Evolutionary conservation across 805 yeast genomes (phyloP).

Genomic region (Wickerhamiella bombiphila): DNA sequence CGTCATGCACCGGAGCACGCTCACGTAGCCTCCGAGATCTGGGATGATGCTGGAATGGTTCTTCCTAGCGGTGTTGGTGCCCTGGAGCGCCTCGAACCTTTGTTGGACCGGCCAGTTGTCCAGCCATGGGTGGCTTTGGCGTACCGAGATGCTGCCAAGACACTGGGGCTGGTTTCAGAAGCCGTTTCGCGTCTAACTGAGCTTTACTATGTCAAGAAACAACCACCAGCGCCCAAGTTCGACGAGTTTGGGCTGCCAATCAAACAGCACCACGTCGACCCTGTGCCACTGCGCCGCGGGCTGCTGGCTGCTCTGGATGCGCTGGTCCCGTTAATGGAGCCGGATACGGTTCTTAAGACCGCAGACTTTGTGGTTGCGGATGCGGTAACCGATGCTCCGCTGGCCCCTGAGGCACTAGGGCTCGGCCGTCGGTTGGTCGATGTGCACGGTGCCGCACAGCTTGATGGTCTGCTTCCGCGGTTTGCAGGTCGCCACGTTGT

Average conservation of each 20-base stretch:
- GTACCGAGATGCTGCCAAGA: conserved; percentile 30
- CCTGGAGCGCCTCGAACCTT: conserved; percentile 35
- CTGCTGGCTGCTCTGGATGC: conserved; percentile 52
- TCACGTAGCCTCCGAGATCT: conserved; percentile 61
- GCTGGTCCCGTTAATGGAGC: conserved; percentile 34
- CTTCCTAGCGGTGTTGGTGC: conserved; percentile 21
- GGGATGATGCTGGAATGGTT: conserved; percentile 62
- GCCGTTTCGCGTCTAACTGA: conserved; percentile 35
- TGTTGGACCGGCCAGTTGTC: conserved; percentile 31
- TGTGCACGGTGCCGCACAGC: conserved; percentile 44
- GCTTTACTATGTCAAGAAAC: conserved; percentile 44
- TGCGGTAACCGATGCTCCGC: conserved; percentile 46
- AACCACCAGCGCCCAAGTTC: conserved; percentile 19
- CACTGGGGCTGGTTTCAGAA: conserved; percentile 14
- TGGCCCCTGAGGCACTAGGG: conserved; percentile 64
- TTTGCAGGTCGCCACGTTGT: conserved; percentile 58
- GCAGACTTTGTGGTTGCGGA: conserved; percentile 33
- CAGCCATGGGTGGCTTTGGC: conserved; percentile 63
- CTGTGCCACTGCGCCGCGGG: conserved; percentile 79
- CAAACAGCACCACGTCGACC: conserved; percentile 49
- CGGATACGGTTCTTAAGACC: conserved; percentile 10
- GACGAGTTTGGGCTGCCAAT: conserved; percentile 73
- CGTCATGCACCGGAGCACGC: conserved; percentile 54
- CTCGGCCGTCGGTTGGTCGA: conserved; percentile 72
- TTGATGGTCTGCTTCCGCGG: conserved; percentile 67